Percentiles rank a stretch among this genome's conserved stretches.
Conservation (phyloP, 2,329 filamentous ascomycete genomes). For the Aspergillus pseudonomiae region DNA sequence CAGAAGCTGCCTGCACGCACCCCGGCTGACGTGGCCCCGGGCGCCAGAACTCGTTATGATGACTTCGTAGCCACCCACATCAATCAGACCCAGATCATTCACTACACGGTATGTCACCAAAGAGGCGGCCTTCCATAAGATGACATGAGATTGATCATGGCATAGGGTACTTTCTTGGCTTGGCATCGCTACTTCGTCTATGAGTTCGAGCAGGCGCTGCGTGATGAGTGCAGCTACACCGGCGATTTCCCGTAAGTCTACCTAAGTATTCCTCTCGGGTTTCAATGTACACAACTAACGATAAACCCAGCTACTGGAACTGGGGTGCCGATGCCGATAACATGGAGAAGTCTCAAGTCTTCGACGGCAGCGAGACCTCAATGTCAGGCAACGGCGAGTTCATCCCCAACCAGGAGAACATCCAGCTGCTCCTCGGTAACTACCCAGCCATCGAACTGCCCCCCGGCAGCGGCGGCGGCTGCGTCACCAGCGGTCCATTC, state of each 20-base stretch:
- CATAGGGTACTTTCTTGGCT: conserved; percentile 31
- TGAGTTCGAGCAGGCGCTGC: conserved; percentile 36
- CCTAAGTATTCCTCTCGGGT: not conserved
- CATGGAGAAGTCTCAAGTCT: conserved; percentile 49
- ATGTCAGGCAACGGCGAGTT: conserved; percentile 51
- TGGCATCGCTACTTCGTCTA: conserved; percentile 42
- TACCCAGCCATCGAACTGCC: conserved; percentile 47
- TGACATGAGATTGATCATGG: not conserved
- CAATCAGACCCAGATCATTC: conserved; percentile 50
- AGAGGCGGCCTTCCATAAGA: not conserved
- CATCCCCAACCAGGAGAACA: conserved; percentile 29
- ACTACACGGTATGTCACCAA: conserved; percentile 34
- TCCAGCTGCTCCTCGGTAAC: conserved; percentile 18
- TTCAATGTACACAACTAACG: not conserved
- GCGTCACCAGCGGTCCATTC: conserved; percentile 20
- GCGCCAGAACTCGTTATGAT: conserved; percentile 52
- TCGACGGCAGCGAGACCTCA: conserved; percentile 53
- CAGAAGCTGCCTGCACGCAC: conserved; percentile 42
- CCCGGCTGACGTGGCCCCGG: conserved; percentile 40
- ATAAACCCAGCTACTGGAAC: conserved; percentile 46
- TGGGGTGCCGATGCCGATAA: conserved; percentile 45
- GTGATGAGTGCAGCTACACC: conserved; percentile 43
- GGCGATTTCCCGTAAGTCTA: conserved; percentile 34
- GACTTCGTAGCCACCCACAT: conserved; percentile 56
- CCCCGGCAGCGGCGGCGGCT: conserved; percentile 31